Percentiles rank a stretch among this genome's conserved stretches.
Conservation (phyloP, 768 basidiomycete species). For the Clitopilus passeckerianus region DNA sequence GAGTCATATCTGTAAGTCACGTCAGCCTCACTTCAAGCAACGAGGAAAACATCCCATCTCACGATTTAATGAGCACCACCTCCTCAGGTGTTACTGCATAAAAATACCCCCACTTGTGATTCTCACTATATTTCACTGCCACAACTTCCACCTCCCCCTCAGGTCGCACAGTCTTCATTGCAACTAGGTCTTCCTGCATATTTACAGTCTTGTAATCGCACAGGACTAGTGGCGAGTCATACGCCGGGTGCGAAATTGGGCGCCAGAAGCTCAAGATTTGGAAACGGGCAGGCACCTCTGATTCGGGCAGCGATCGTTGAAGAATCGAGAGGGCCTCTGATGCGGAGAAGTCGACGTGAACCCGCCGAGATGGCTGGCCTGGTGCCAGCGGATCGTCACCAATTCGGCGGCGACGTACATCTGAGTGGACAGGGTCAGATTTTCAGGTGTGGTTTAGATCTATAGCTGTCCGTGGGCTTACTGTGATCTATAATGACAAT, state of each 20-base stretch:
- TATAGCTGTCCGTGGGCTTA: constrained; percentile 14
- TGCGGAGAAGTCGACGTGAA: neutral
- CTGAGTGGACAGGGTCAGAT: neutral
- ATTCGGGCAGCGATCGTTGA: neutral
- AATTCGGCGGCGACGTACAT: neutral
- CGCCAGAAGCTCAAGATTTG: constrained; percentile 55
- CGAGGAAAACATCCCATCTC: neutral
- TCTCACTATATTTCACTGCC: constrained; percentile 20
- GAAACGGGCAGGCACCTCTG: constrained; percentile 37
- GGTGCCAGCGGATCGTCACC: neutral
- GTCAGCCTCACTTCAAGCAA: neutral
- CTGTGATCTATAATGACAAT: constrained; percentile 46
- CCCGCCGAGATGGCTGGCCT: neutral
- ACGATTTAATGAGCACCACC: constrained; percentile 5
- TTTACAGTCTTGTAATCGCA: constrained; percentile 44
- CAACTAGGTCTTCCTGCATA: constrained; percentile 25
- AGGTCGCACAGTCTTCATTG: constrained; percentile 20
- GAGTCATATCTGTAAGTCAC: constrained; percentile 27
- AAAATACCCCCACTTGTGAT: constrained; percentile 22
- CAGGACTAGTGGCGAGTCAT: constrained; percentile 44
- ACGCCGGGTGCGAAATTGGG: constrained; percentile 37
- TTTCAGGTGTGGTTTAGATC: neutral
- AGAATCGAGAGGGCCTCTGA: neutral
- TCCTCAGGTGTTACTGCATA: constrained; percentile 4
- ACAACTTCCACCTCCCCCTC: constrained; percentile 26